Base-by-base conservation (phyloP, 208 protist species). In the Naegleria gruberi region DNA sequence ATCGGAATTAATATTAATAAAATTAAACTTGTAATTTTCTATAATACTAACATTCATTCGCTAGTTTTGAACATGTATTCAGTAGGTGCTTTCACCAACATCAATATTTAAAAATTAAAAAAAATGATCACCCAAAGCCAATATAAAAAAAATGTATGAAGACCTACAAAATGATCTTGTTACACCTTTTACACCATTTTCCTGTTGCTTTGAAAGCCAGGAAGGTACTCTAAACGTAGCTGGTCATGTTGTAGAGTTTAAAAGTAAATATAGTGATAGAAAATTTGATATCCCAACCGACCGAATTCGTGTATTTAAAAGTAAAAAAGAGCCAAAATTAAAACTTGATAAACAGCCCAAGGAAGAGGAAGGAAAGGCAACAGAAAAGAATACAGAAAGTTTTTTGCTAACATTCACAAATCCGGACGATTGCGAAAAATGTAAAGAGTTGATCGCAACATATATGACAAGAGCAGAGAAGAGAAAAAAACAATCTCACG, bases 231-330 rank as follows among this genome's bases (percentile, higher is more conserved):
- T 77, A 12, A 6, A 77, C 12, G 65, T 77, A n/a, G 65, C 65
- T 8, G 65, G 65, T 6, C 65, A 77, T 77, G 65, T 77, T 37
- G 65, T 77, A 30, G 30, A 37, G 1, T 77, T 77, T 37, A 77
- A 77, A 77, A 37, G 65, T 8, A 77, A 77, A 37, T 77, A 77
- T 77, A 77, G 65, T 77, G 65, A 77, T 77, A 77, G 65, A n/a
- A 30, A 77, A 37, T 77, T 77, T 77, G 65, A 77, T n/a, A 77
- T 77, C 34, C 65, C 65, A 37, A 77, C 30, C 26, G 30, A 77
- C 8, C 26, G 65, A n/a, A 77, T 77, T n/a, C 17, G 30, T 37
- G 65, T 77, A 37, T 77, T 77, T 77, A 77, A 77, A 77, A 77
- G 65, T 77, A 77, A 77, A 77, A 77, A 77, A 37, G 65, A 77